Conservation (phyloP, 176 grass and related monocot species). For the Eragrostis nindensis region DNA sequence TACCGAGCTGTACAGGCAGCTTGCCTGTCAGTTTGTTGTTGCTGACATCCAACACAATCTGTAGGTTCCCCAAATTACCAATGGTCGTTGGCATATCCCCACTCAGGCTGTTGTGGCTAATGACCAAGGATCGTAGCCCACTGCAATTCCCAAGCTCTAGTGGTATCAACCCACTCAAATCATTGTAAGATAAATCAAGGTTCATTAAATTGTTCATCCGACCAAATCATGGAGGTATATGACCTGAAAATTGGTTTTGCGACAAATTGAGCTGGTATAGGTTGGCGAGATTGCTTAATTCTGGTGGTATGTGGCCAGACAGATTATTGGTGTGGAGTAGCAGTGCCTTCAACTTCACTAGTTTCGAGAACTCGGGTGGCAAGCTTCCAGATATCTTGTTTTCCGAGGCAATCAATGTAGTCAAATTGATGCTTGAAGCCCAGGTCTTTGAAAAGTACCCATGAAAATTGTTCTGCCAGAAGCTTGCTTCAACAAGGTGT, state of each 20-base stretch:
- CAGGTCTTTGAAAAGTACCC: conserved; percentile 5
- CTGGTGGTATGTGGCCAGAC: neutral
- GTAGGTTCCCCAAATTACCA: conserved; percentile 34
- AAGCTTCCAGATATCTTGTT: neutral
- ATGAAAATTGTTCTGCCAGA: neutral
- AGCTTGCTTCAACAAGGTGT: rapidly evolving
- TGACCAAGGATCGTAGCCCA: neutral
- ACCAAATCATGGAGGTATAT: neutral
- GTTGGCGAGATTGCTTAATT: neutral
- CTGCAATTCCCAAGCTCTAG: neutral
- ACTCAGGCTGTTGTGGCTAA: conserved; percentile 18
- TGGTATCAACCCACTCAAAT: conserved; percentile 6
- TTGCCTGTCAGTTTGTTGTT: conserved; percentile 39
- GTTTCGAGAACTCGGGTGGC: no score
- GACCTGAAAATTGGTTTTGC: neutral
- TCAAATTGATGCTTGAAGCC: neutral
- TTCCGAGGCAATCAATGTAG: neutral
- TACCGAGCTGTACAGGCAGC: conserved; percentile 1
- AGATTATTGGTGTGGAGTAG: neutral
- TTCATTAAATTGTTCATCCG: neutral
- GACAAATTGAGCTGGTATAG: neutral
- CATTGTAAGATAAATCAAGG: conserved; percentile 31
- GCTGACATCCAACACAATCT: conserved; percentile 25
- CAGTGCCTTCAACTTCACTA: neutral
- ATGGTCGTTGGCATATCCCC: conserved; percentile 43